These are phyloP conservation scores for Durusdinium trenchii DNA, from an alignment of 73 alveolate species.

Conservation along the genomic window DNA sequence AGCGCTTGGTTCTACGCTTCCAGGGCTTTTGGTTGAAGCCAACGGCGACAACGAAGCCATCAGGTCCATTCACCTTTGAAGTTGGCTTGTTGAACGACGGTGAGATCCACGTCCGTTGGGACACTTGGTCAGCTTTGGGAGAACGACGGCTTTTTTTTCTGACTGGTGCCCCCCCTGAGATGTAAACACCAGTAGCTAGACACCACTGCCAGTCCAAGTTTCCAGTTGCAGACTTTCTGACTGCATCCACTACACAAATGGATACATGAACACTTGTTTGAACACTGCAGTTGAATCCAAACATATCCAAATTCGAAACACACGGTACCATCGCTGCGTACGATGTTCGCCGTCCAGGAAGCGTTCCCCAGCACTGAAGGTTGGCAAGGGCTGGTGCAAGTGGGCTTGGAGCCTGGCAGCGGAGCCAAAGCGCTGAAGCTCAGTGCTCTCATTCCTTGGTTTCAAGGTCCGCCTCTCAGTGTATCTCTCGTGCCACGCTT, in stretches of 20 bases:
- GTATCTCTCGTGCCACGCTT: conserved; percentile 11
- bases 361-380: neutral
- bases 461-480: neutral
- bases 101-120: conserved; percentile 34
- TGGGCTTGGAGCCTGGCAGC: conserved; percentile 76
- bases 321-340: too few species aligned
- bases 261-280: neutral
- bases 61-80: conserved; percentile 63
- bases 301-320: too few species aligned
- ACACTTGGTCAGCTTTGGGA: neutral
- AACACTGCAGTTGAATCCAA: too few species aligned
- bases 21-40: conserved; percentile 45
- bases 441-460: neutral
- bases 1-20: neutral
- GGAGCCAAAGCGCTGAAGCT: conserved; percentile 68
- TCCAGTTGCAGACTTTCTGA: neutral
- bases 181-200: too few species aligned
- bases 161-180: too few species aligned
- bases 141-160: too few species aligned
- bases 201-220: neutral
- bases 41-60: neutral
- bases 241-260: neutral
- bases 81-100: conserved; percentile 50
- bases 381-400: conserved; percentile 23
- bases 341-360: neutral